phyloP scores from a whole-genome alignment of 2,329 filamentous ascomycete species.

The Aspergillus sp. region DNA sequence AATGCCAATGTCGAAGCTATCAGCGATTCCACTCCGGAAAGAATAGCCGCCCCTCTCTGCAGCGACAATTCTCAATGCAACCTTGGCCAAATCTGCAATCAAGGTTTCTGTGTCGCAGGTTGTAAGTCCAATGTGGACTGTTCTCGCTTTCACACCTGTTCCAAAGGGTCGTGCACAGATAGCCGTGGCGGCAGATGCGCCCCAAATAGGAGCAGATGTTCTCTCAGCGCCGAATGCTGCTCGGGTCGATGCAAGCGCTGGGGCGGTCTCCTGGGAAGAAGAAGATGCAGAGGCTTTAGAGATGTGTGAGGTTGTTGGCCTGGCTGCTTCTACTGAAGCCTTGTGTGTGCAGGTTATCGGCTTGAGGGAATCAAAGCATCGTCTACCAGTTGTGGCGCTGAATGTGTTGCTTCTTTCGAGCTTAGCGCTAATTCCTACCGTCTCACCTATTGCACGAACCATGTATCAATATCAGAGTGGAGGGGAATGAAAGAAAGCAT shows the following conservation, averaged over 20 bases:
- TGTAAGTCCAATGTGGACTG: slow-evolving; percentile 8
- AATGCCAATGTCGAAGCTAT: not conserved
- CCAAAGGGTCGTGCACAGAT: not conserved
- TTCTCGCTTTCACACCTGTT: slow-evolving; percentile 7
- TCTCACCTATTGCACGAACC: not conserved
- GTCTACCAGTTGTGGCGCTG: too few relatives aligned
- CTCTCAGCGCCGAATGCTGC: slow-evolving; percentile 7
- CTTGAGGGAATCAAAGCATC: not conserved
- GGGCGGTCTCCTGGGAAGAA: slow-evolving; percentile 3
- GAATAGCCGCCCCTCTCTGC: not conserved
- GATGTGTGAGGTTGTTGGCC: not conserved
- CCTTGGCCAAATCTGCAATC: slow-evolving; percentile 7
- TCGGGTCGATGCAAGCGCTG: slow-evolving; percentile 10
- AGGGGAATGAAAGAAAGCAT: not conserved
- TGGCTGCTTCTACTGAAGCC: not conserved
- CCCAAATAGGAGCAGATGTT: not conserved
- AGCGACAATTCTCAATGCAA: slow-evolving; percentile 7
- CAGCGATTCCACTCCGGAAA: not conserved
- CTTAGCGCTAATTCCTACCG: too few relatives aligned
- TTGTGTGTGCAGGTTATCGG: not conserved
- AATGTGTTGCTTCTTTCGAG: not conserved
- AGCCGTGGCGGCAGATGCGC: not conserved
- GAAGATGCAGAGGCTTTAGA: slow-evolving; percentile 1
- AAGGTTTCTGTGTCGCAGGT: slow-evolving; percentile 1
- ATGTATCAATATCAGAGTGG: not conserved